Percentiles rank a stretch among this genome's conserved stretches.
These are phyloP conservation scores for Leucocoprinus leucothites DNA, from an alignment of 768 basidiomycete species.

Conservation along the genomic window DNA sequence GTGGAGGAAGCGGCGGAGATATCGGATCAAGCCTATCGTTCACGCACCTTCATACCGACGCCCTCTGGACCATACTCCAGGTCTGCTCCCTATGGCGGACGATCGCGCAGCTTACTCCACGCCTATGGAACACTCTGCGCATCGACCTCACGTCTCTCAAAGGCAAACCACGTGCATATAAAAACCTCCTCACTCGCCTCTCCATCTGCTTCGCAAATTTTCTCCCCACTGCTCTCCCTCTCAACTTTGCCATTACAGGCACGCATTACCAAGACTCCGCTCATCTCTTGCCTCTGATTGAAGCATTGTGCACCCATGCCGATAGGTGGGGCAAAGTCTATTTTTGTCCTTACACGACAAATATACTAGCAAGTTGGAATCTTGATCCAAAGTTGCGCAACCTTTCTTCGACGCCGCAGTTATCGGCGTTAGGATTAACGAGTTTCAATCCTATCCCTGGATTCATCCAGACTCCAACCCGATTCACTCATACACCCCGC, in stretches of 20 bases:
- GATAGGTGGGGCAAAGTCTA: conserved; percentile 8
- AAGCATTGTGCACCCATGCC: not conserved
- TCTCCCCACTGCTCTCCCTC: conserved; percentile 3
- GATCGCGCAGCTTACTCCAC: conserved; percentile 9
- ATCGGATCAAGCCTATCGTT: not conserved
- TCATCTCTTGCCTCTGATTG: conserved; percentile 2
- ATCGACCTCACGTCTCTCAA: conserved; percentile 10
- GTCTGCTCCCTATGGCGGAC: conserved; percentile 16
- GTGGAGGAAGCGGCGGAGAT: not conserved
- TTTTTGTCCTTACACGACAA: conserved; percentile 8
- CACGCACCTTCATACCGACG: conserved; percentile 2
- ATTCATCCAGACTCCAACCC: conserved; percentile 8
- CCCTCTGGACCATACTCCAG: conserved; percentile 7
- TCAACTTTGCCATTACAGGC: conserved; percentile 9
- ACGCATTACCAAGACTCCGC: conserved; percentile 4
- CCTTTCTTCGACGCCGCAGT: conserved; percentile 4
- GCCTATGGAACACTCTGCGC: conserved; percentile 12
- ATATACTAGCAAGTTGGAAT: conserved; percentile 1
- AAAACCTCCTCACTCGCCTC: conserved; percentile 7
- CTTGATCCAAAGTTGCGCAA: not conserved
- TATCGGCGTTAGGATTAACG: conserved; percentile 1
- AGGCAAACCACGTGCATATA: not conserved
- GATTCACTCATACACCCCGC: not conserved
- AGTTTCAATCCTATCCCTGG: conserved; percentile 5
- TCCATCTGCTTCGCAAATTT: not conserved